Base-by-base conservation (phyloP, 345 rosid genomes). In the Citrus glauca region DNA sequence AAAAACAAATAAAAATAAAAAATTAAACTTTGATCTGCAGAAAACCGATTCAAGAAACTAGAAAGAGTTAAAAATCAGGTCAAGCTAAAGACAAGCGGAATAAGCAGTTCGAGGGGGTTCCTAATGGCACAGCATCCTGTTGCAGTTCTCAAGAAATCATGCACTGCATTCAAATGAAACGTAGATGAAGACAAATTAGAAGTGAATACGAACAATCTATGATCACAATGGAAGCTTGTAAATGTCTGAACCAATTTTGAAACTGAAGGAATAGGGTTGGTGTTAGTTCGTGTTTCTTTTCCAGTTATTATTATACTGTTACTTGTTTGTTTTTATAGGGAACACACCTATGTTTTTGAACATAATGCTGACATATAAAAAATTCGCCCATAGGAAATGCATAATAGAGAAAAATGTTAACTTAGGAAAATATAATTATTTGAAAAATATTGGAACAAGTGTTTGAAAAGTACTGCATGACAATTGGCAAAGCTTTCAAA, bases 161-260 rank as follows among this genome's bases (percentile, higher is more conserved):
- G 75, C 80, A 82, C 57, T 48, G 17, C 32, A 40, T 69, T 82
- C 59, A 38, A 62, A 40, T 48, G 55, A 68, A 48, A 20, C 20
- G 25, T 77, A 30, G 80, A 66, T 77, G 57, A 80, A 76, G 88
- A 87, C 84, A 83, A 78, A 77, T 77, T 77, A 75, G 81, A 85
- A 81, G 79, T 67, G 74, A 55, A 48, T 69, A 71, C 48, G 45
- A 69, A 84, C 79, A 3, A 37, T 53, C 77, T 25, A 27, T 45
- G 68, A 76, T 56, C 73, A 56, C 27, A 62, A 69, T 38, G 76
- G 81, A 80, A 81, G 74, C 74, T 73, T 76, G 79, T 35, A 70
- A 66, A 63, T 32, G 48, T 82, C 84, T 68, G 73, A 66, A 68
- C 56, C 35, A 32, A 69, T 61, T 78, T 69, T 33, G 24, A n/a